Evolutionary conservation across 345 rosid genomes (phyloP).

Genomic region (Iberis pinnata): DNA sequence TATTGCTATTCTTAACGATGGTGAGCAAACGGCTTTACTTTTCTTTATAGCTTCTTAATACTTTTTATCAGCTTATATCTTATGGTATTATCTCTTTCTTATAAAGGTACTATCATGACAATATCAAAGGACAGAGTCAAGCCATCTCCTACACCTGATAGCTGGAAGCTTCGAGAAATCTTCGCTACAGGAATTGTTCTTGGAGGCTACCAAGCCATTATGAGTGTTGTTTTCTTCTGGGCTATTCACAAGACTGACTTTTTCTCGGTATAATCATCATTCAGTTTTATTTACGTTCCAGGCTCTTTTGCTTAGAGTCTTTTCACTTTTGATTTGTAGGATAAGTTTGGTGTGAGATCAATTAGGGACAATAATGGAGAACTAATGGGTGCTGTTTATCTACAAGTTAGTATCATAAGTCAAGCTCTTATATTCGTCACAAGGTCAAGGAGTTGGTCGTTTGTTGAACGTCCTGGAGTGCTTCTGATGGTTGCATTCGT

Average conservation of each 20-base stretch:
- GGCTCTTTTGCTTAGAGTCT: neutral
- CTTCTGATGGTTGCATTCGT: slow-evolving; percentile 31
- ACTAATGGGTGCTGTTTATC: slow-evolving; percentile 45
- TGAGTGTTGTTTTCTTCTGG: slow-evolving; percentile 93
- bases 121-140: slow-evolving; percentile 93
- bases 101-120: slow-evolving; percentile 93
- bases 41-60: neutral
- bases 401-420: slow-evolving; percentile 51
- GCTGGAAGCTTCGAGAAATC: slow-evolving; percentile 90
- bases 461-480: slow-evolving; percentile 34
- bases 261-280: slow-evolving; percentile 36
- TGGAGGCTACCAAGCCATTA: slow-evolving; percentile 75
- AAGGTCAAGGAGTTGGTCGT: slow-evolving; percentile 37
- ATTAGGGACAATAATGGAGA: slow-evolving; percentile 33
- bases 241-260: slow-evolving; percentile 46
- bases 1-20: slow-evolving; percentile 90
- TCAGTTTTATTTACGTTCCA: neutral
- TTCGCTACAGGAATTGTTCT: slow-evolving; percentile 82
- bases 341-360: slow-evolving; percentile 45
- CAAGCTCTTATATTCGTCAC: slow-evolving; percentile 39
- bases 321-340: slow-evolving; percentile 37
- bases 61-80: slow-evolving; percentile 3
- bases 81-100: slow-evolving; percentile 9
- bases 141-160: slow-evolving; percentile 93
- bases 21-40: slow-evolving; percentile 36